Evolutionary conservation across 768 basidiomycete genomes (phyloP).

Genomic region (Termitomyces sp.): DNA sequence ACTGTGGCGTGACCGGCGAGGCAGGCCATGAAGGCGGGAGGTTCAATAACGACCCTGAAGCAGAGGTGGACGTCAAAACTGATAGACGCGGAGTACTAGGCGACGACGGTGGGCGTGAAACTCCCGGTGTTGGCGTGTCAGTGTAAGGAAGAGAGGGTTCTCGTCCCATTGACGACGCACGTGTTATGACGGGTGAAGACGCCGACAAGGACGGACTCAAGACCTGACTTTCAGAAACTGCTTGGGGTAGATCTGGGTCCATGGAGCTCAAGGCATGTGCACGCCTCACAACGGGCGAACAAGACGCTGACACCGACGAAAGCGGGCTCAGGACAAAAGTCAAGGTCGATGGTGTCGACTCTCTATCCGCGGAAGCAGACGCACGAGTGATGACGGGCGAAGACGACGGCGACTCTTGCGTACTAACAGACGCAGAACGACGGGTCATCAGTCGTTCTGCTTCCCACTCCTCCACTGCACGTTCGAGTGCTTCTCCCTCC

Average conservation of each 20-base stretch:
- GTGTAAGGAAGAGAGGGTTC: neutral
- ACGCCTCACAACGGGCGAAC: neutral
- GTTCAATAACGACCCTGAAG: neutral
- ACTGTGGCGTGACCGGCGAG: neutral
- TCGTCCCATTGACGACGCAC: neutral
- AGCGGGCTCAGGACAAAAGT: neutral
- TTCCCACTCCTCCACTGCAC: slow-evolving; percentile 62
- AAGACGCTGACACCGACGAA: neutral
- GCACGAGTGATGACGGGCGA: neutral
- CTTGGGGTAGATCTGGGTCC: neutral
- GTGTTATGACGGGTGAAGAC: neutral
- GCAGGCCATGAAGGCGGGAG: neutral
- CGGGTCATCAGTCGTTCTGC: slow-evolving; percentile 14
- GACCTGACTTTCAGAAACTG: neutral
- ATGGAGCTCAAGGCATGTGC: neutral
- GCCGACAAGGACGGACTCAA: neutral
- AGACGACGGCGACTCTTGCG: neutral
- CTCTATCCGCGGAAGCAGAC: neutral
- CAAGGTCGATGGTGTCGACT: neutral
- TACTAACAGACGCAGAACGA: neutral
- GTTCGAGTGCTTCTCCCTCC: slow-evolving; percentile 55
- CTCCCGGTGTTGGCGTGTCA: neutral
- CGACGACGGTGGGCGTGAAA: neutral
- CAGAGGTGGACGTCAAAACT: neutral
- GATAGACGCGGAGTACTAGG: neutral